Evolutionary conservation across 495 filamentous ascomycete genomes (phyloP).

Genomic region (Collariella sp.): DNA sequence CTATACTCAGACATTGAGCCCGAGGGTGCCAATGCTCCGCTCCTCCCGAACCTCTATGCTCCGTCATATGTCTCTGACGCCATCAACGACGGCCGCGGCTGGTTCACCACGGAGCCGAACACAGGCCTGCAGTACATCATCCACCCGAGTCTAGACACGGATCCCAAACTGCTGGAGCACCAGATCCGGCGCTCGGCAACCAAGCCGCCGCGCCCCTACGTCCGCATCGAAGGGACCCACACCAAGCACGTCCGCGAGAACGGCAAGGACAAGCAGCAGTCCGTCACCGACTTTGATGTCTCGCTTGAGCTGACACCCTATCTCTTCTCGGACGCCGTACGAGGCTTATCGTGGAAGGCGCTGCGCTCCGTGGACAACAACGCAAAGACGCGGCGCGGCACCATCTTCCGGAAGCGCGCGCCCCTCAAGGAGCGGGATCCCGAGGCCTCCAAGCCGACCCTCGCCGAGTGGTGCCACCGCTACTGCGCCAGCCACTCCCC

Average conservation of each 20-base stretch:
- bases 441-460: constrained; percentile 35
- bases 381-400: constrained; percentile 37
- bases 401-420: constrained; percentile 31
- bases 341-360: constrained; percentile 20
- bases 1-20: constrained; percentile 27
- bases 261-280: constrained; percentile 36
- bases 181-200: constrained; percentile 35
- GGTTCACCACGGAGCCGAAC: constrained; percentile 12
- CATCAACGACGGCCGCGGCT: not conserved
- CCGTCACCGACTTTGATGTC: constrained; percentile 45
- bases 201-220: constrained; percentile 38
- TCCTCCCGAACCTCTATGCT: constrained; percentile 11
- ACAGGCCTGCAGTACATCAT: constrained; percentile 31
- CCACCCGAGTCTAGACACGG: constrained; percentile 29
- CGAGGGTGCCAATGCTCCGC: constrained; percentile 15
- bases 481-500: constrained; percentile 42
- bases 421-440: constrained; percentile 33
- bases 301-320: constrained; percentile 42
- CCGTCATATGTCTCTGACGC: constrained; percentile 2
- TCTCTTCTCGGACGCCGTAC: constrained; percentile 34
- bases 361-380: constrained; percentile 33
- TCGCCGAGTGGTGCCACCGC: constrained; percentile 49
- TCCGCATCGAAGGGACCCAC: constrained; percentile 45
- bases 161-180: constrained; percentile 34
- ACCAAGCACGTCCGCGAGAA: constrained; percentile 35